A percentile compares a stretch with the other conserved stretches of the same genome.
Evolutionary conservation across 2,329 filamentous ascomycete species (phyloP).

Genomic region (Fusarium udum): DNA sequence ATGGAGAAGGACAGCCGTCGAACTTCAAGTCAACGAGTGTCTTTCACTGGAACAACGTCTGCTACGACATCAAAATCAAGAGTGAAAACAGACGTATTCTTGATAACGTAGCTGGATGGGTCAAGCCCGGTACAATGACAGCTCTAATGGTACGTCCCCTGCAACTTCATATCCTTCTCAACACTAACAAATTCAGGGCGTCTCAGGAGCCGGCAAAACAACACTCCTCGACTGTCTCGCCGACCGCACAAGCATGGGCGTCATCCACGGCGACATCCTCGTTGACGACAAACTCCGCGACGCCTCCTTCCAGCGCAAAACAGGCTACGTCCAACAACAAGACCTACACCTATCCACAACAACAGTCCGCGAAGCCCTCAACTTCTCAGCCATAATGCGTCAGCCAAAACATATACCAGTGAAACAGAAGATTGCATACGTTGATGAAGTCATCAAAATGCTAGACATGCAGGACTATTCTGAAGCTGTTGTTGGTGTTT

Average conservation of each 20-base stretch:
- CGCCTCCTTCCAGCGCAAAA: slow-evolving; percentile 84
- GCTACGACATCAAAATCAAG: slow-evolving; percentile 79
- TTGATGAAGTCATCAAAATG: slow-evolving; percentile 77
- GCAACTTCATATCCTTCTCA: accelerated
- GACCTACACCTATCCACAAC: slow-evolving; percentile 83
- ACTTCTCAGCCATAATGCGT: slow-evolving; percentile 83
- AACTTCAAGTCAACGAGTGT: slow-evolving; percentile 69
- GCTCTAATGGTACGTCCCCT: slow-evolving; percentile 72
- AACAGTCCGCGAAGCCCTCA: slow-evolving; percentile 84
- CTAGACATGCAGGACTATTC: slow-evolving; percentile 71
- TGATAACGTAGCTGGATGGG: slow-evolving; percentile 86
- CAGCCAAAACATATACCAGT: slow-evolving; percentile 74
- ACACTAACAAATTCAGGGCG: slow-evolving; percentile 47
- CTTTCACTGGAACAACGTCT: slow-evolving; percentile 84
- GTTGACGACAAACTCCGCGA: slow-evolving; percentile 71
- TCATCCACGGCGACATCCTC: slow-evolving; percentile 81
- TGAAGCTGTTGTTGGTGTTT: slow-evolving; percentile 68
- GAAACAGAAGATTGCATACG: slow-evolving; percentile 81
- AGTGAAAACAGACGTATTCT: slow-evolving; percentile 75
- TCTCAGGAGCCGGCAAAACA: slow-evolving; percentile 87
- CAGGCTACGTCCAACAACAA: slow-evolving; percentile 88
- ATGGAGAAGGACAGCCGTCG: background rate
- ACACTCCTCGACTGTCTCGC: slow-evolving; percentile 85
- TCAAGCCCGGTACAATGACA: slow-evolving; percentile 86
- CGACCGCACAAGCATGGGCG: slow-evolving; percentile 83